Percentiles rank a stretch among this genome's conserved stretches.
phyloP scores from a whole-genome alignment of 2,329 filamentous ascomycete species.

The Fusarium dimerum region DNA sequence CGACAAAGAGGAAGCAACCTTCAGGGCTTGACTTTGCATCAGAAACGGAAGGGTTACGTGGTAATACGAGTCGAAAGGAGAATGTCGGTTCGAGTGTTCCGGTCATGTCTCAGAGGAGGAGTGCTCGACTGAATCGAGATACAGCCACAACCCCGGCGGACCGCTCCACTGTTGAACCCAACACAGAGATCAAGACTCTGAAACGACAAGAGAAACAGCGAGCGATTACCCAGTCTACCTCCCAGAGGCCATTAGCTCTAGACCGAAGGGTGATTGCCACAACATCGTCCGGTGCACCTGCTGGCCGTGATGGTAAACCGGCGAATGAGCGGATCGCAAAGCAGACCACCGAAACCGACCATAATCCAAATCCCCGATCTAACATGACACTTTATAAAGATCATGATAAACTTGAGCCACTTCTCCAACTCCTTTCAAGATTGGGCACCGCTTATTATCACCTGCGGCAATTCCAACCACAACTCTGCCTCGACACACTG shows the following conservation, averaged over 20 bases:
- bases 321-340: no score
- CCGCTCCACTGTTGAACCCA: not conserved
- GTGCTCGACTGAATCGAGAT: constrained; percentile 14
- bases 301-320: no score
- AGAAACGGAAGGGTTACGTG: constrained; percentile 1
- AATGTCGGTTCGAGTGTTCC: constrained; percentile 9
- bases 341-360: no score
- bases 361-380: no score
- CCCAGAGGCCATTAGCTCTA: no score
- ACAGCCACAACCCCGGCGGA: constrained; percentile 1
- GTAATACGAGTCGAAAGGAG: constrained; percentile 3
- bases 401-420: constrained; percentile 5
- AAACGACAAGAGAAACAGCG: no score
- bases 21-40: not conserved
- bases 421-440: constrained; percentile 11
- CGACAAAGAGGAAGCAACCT: constrained; percentile 1
- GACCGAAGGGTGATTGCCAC: no score
- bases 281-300: no score
- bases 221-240: no score
- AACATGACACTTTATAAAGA: no score
- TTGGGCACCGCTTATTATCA: constrained; percentile 18
- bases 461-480: constrained; percentile 17
- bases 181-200: not conserved
- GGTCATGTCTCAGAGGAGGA: constrained; percentile 14
- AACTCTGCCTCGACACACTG: constrained; percentile 15